A percentile compares a stretch with the other conserved stretches of the same genome.
Evolutionary conservation across 164 flowering plant genomes (phyloP).

Genomic region (Berberis vulgaris): DNA sequence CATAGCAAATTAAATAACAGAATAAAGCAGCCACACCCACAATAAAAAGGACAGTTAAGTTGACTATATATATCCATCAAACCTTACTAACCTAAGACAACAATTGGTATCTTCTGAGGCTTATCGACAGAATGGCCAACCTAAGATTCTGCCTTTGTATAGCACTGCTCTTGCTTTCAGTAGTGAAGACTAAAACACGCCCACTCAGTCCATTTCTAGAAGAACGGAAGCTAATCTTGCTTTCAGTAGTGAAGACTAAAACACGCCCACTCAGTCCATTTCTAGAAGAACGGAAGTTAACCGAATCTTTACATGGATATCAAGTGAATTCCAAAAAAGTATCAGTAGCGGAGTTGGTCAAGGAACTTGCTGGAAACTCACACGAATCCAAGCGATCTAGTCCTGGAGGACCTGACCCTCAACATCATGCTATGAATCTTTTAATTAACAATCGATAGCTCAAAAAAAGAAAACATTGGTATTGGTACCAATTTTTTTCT

Average conservation of each 20-base stretch:
- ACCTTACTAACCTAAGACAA: not conserved
- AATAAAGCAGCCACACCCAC: too few relatives aligned
- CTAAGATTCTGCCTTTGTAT: conserved; percentile 4
- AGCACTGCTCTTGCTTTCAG: conserved; percentile 3
- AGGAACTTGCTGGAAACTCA: not conserved
- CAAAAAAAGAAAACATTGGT: not conserved
- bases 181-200: conserved; percentile 4
- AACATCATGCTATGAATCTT: conserved; percentile 10
- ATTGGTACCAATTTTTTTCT: too few relatives aligned
- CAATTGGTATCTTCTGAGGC: not conserved
- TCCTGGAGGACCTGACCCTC: conserved; percentile 6
- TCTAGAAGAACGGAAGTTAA: conserved; percentile 1
- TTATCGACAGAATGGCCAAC: not conserved
- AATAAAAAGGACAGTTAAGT: too few relatives aligned
- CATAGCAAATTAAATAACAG: too few relatives aligned
- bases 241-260: conserved; percentile 2
- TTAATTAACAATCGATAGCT: not conserved
- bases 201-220: not conserved
- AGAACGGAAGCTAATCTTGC: conserved; percentile 1
- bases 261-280: not conserved
- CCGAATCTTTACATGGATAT: not conserved
- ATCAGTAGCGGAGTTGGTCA: not conserved
- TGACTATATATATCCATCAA: too few relatives aligned
- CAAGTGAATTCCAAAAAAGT: not conserved
- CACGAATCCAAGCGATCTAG: conserved; percentile 3